These are phyloP conservation scores for Phialophora tarda DNA, from an alignment of 2,329 filamentous ascomycete genomes.

Conservation along the genomic window DNA sequence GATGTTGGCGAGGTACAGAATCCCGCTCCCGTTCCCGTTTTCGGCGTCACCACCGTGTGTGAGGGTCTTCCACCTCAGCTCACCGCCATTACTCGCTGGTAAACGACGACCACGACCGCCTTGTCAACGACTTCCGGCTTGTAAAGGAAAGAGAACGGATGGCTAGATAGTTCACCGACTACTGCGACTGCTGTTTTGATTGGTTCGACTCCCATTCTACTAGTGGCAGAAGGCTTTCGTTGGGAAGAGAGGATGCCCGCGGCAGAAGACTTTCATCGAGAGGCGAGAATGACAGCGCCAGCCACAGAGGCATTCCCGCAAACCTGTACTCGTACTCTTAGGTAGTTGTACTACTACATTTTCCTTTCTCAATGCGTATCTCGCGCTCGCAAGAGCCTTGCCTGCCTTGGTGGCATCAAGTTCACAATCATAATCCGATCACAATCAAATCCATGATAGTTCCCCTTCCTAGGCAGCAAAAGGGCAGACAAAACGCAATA, in stretches of 20 bases:
- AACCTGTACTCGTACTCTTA: not conserved
- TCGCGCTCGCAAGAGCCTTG: not conserved
- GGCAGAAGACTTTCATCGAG: not conserved
- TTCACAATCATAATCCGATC: not conserved
- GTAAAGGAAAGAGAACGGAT: not conserved
- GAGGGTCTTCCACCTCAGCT: not conserved
- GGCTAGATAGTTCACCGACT: not conserved
- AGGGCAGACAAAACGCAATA: too few species aligned
- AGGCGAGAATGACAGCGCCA: too few species aligned
- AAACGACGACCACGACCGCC: too few species aligned
- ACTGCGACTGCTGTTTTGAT: not conserved
- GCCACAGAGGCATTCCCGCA: not conserved
- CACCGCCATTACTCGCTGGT: too few species aligned
- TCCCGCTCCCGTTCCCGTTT: not conserved
- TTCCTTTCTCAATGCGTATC: not conserved
- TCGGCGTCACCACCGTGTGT: not conserved
- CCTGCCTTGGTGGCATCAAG: not conserved
- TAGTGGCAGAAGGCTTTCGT: not conserved
- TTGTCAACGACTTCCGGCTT: too few species aligned
- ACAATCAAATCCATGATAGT: not conserved
- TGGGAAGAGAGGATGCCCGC: too few species aligned
- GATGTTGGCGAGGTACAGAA: constrained; percentile 13
- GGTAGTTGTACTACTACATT: not conserved
- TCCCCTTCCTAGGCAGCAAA: too few species aligned
- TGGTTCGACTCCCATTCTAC: not conserved